Base-by-base conservation (phyloP, 345 rosid genomes). In the Toxicodendron radicans region DNA sequence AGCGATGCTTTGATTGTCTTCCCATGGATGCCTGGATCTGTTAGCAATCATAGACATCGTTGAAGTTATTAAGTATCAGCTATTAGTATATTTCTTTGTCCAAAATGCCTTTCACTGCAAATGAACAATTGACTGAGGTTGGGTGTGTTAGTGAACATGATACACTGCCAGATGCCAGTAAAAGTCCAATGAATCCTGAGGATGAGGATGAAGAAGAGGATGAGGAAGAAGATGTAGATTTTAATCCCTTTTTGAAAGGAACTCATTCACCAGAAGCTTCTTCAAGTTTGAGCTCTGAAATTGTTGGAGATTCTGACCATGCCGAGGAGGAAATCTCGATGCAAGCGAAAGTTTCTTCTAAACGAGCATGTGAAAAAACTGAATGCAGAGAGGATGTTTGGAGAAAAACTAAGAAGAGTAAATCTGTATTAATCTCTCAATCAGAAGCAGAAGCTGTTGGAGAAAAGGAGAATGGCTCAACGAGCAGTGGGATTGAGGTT, bases 211-310 rank as follows among this genome's bases (percentile, higher is more conserved):
- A 87, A 46, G 90, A 85, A 17, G 88, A 82, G 23, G 89, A 92
- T 11, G 95, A 90, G 70, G 97, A 91, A 35, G 97, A 90, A 76
- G 96, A 94, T 77, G 79, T 85, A 6, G 97, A 92, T 83, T 92
- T 95, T 79, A 91, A 95, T 79, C 97, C 97, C 21, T 88, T 89
- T 80, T 68, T 91, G 2, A 92, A 90, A 83, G 94, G 79, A 65
- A 77, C 89, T 20, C 91, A 84, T 62, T 91, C 97, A 3, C 94
- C 84, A 2, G 92, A 92, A 64, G 86, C 91, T 74, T 95, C 99
- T 61, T 95, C 99, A 2, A 91, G 97, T 82, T 74, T 92, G 78
- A 91, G 98, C 85, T 95, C 97, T 32, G 94, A 89, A 74, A 72
- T 85, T 51, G 81, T 70, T 51, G 86, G 79, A 59, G 83, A 85